These are phyloP conservation scores for Kwoniella mangroviensis DNA, from an alignment of 768 basidiomycete genomes.

Conservation along the genomic window DNA sequence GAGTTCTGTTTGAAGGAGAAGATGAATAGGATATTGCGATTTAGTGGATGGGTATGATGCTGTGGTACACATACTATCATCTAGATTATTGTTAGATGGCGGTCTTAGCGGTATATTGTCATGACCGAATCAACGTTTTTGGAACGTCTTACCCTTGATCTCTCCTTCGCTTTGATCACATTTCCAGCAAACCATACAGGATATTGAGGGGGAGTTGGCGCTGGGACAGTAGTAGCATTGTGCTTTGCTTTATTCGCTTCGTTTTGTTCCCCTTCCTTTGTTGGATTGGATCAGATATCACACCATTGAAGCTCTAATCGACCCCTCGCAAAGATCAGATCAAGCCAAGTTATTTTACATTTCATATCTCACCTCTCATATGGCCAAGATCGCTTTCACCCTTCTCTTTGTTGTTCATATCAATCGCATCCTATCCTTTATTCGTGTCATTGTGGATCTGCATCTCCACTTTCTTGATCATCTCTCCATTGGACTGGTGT, in stretches of 20 bases:
- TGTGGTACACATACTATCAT: background rate
- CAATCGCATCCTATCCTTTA: background rate
- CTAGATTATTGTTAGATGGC: too few species aligned
- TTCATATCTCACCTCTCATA: too few species aligned
- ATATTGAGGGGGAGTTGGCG: background rate
- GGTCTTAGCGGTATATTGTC: background rate
- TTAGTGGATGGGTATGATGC: background rate
- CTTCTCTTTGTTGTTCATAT: too few species aligned
- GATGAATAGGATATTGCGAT: background rate
- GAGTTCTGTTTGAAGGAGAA: background rate
- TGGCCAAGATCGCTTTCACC: too few species aligned
- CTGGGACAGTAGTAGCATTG: background rate
- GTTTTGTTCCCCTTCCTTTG: background rate
- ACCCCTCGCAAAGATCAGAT: background rate
- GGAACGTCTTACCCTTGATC: background rate
- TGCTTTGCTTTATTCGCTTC: background rate
- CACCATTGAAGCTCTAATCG: background rate
- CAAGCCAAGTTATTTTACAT: background rate
- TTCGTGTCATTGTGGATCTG: background rate
- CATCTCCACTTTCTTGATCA: background rate
- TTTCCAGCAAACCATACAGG: background rate
- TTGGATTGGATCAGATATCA: background rate
- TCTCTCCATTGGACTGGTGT: too few species aligned
- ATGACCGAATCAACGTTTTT: background rate
- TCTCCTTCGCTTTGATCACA: constrained; percentile 1